Evolutionary conservation across 192 early-diverging fungal species (phyloP).

Genomic region (Fimicolochytrium jonesii): DNA sequence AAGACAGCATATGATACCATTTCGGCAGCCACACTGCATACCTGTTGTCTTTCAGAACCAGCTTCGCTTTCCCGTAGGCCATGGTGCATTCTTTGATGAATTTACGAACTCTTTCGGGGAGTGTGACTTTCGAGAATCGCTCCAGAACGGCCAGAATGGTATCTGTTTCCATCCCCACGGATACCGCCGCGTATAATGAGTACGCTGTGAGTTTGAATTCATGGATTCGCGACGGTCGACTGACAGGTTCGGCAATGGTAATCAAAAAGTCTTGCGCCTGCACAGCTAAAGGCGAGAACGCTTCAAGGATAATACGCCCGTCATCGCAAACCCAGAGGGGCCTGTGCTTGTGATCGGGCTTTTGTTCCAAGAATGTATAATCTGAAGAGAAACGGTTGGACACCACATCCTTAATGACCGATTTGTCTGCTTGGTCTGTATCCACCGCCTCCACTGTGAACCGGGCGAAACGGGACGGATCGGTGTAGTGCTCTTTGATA

Average conservation of each 20-base stretch:
- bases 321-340: constrained; percentile 91
- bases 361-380: constrained; percentile 50
- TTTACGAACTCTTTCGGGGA: constrained; percentile 74
- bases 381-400: constrained; percentile 15
- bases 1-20: too few relatives aligned
- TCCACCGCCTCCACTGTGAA: constrained; percentile 12
- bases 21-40: too few relatives aligned
- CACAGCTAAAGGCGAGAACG: constrained; percentile 88
- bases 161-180: constrained; percentile 90
- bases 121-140: constrained; percentile 63
- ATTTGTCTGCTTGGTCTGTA: not conserved
- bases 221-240: constrained; percentile 59
- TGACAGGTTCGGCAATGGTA: constrained; percentile 90
- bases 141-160: constrained; percentile 89
- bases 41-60: constrained; percentile 91
- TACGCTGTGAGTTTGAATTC: constrained; percentile 96
- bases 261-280: constrained; percentile 96
- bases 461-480: constrained; percentile 12
- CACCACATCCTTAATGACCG: not conserved
- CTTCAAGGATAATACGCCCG: constrained; percentile 91
- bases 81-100: constrained; percentile 84
- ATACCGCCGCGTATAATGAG: constrained; percentile 96
- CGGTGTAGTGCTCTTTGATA: constrained; percentile 16
- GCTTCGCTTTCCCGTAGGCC: constrained; percentile 96
- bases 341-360: constrained; percentile 77